Evolutionary conservation across 2,329 filamentous ascomycete species (phyloP).

Genomic region (Hymenoscyphus fructigenus): DNA sequence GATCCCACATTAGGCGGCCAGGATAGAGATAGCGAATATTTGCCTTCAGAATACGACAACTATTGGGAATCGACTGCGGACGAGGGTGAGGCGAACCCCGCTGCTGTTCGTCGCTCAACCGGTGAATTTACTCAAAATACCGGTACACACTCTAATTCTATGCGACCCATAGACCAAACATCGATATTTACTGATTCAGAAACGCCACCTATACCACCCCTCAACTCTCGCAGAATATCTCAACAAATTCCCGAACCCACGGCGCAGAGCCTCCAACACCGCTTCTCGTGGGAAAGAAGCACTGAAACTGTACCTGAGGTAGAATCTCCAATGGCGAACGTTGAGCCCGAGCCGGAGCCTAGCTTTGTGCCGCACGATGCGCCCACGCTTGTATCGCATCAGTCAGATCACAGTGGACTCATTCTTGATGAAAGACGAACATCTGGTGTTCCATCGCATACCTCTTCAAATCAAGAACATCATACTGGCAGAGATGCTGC

Average conservation of each 20-base stretch:
- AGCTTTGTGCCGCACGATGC: neutral
- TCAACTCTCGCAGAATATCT: conserved; percentile 27
- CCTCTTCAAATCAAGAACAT: conserved; percentile 8
- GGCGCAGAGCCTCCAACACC: conserved; percentile 22
- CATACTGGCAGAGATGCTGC: conserved; percentile 22
- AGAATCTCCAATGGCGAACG: neutral
- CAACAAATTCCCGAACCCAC: conserved; percentile 14
- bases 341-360: neutral
- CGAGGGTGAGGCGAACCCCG: conserved; percentile 20
- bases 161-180: neutral
- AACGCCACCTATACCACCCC: conserved; percentile 25
- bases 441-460: neutral
- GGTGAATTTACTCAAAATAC: neutral
- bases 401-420: conserved; percentile 4
- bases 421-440: conserved; percentile 9
- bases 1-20: conserved; percentile 23
- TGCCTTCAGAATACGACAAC: conserved; percentile 65
- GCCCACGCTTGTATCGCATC: neutral
- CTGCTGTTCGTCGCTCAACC: neutral
- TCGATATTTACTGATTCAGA: conserved; percentile 23
- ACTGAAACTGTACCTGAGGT: conserved; percentile 21
- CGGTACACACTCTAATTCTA: neutral
- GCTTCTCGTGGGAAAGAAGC: conserved; percentile 35
- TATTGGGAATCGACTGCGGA: conserved; percentile 59
- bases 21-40: conserved; percentile 58